These are phyloP conservation scores for Microsporum canis DNA, from an alignment of 2,329 filamentous ascomycete species.

Conservation along the genomic window DNA sequence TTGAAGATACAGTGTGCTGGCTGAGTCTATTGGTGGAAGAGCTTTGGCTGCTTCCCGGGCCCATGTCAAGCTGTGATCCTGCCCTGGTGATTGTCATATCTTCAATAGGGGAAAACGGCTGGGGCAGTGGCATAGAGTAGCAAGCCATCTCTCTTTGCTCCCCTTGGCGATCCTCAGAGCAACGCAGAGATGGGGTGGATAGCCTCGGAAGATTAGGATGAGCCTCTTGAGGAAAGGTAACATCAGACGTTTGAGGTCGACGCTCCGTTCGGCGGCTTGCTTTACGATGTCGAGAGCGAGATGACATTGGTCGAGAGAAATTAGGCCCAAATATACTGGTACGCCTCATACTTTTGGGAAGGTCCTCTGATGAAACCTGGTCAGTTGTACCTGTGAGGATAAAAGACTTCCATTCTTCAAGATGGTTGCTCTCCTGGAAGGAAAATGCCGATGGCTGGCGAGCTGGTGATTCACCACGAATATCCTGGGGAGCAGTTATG, in stretches of 20 bases:
- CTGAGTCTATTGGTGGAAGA: slow-evolving; percentile 13
- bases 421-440: neutral
- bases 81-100: neutral
- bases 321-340: slow-evolving; percentile 10
- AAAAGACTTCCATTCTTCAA: slow-evolving; percentile 1
- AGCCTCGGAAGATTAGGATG: neutral
- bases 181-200: neutral
- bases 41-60: slow-evolving; percentile 14
- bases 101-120: neutral
- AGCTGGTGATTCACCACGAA: neutral
- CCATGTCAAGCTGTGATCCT: neutral
- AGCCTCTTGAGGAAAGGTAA: neutral
- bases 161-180: neutral
- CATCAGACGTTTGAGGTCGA: neutral
- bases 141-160: neutral
- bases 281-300: slow-evolving; percentile 1
- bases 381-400: neutral
- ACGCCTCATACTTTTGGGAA: neutral
- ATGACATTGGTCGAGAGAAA: slow-evolving; percentile 11
- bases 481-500: neutral
- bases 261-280: neutral
- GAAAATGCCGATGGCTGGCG: neutral
- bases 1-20: slow-evolving; percentile 9
- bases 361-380: neutral
- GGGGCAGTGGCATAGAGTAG: neutral